These are phyloP conservation scores for Helichrysum umbraculigerum DNA, from an alignment of 129 eudicot species.

Conservation along the genomic window DNA sequence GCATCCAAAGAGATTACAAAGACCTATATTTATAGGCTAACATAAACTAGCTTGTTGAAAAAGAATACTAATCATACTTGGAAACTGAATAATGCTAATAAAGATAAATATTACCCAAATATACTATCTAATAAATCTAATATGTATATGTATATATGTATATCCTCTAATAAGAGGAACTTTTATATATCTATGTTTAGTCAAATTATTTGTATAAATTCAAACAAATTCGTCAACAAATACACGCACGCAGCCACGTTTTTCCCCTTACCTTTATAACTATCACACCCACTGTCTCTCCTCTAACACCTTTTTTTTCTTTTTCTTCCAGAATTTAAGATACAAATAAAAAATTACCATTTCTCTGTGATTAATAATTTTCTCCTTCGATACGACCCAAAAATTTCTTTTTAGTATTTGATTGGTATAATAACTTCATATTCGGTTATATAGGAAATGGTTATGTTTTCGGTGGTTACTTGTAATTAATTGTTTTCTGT, in stretches of 20 bases:
- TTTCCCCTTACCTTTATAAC: constrained; percentile 28
- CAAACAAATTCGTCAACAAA: constrained; percentile 37
- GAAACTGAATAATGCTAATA: no score
- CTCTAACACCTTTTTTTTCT: constrained; percentile 11
- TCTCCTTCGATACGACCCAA: background rate
- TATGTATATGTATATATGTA: no score
- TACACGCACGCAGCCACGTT: constrained; percentile 45
- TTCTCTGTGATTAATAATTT: background rate
- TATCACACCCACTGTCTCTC: constrained; percentile 25
- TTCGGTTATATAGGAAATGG: background rate
- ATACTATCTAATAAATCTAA: no score
- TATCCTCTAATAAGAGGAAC: no score
- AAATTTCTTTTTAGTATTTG: background rate
- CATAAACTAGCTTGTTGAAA: no score
- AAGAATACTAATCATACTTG: no score
- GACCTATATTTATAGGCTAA: no score
- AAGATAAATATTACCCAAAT: no score
- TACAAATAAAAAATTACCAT: constrained; percentile 21
- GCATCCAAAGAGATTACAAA: no score
- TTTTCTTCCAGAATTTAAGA: background rate
- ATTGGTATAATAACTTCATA: no score
- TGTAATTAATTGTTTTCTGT: background rate
- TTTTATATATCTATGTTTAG: no score
- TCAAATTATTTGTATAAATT: constrained; percentile 7
- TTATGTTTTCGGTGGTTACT: background rate